These are phyloP conservation scores for Coemansia sp. DNA, from an alignment of 192 early-diverging fungal species.

Conservation along the genomic window DNA sequence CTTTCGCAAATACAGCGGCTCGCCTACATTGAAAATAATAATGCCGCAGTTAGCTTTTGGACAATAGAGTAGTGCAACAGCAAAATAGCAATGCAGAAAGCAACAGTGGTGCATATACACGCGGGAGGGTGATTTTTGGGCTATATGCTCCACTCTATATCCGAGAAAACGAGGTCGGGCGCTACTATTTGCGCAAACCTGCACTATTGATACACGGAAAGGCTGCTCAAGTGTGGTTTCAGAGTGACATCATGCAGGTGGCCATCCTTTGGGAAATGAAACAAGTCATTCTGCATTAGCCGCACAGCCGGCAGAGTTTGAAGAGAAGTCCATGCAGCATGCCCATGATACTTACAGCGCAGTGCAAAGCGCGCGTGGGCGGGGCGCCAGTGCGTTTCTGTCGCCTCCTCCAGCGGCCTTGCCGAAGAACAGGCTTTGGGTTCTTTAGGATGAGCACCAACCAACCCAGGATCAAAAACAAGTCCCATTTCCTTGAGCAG, in stretches of 20 bases:
- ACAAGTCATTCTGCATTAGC: not conserved
- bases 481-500: slow-evolving; percentile 31
- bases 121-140: no score
- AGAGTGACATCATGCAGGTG: slow-evolving; percentile 18
- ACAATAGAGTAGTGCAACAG: not conserved
- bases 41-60: not conserved
- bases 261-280: slow-evolving; percentile 5
- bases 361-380: slow-evolving; percentile 52
- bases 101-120: no score
- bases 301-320: slow-evolving; percentile 2
- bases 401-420: slow-evolving; percentile 16
- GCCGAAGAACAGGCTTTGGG: slow-evolving; percentile 1
- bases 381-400: slow-evolving; percentile 42
- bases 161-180: not conserved
- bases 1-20: slow-evolving; percentile 28
- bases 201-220: slow-evolving; percentile 7
- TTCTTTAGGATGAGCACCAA: slow-evolving; percentile 13
- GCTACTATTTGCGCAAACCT: slow-evolving; percentile 4
- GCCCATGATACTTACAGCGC: slow-evolving; percentile 42
- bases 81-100: no score
- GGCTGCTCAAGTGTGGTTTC: slow-evolving; percentile 3
- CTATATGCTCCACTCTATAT: not conserved
- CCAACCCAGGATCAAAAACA: slow-evolving; percentile 18
- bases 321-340: not conserved
- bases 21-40: slow-evolving; percentile 24